phyloP scores from a whole-genome alignment of 2,329 filamentous ascomycete species.

The Plenodomus biglobosus region DNA sequence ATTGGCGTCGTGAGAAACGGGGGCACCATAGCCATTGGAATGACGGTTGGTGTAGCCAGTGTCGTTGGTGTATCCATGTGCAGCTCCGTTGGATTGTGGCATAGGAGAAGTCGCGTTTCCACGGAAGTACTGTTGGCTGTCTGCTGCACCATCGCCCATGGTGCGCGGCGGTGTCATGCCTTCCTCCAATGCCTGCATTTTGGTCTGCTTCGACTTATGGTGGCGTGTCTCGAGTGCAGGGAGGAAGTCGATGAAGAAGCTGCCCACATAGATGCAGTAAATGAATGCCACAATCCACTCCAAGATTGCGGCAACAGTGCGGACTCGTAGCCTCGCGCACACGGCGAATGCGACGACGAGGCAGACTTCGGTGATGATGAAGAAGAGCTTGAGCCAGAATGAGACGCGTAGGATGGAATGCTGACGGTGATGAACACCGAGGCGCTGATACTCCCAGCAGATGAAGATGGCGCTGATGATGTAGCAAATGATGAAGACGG shows the following conservation, averaged over 20 bases:
- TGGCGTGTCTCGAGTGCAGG: constrained; percentile 69
- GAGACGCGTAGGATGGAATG: constrained; percentile 72
- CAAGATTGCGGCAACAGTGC: constrained; percentile 72
- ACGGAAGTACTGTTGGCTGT: constrained; percentile 32
- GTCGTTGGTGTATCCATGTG: constrained; percentile 17
- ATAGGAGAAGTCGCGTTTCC: constrained; percentile 17
- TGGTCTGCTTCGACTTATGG: constrained; percentile 41
- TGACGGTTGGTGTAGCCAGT: constrained; percentile 21
- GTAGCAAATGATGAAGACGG: constrained; percentile 84
- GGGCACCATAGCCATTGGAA: constrained; percentile 15
- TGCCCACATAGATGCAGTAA: constrained; percentile 85
- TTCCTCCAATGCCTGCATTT: constrained; percentile 38
- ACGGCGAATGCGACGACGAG: constrained; percentile 74
- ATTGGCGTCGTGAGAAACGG: constrained; percentile 6
- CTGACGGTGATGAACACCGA: constrained; percentile 77
- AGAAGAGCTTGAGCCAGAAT: constrained; percentile 84
- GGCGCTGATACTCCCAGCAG: constrained; percentile 84
- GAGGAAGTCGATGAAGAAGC: constrained; percentile 83
- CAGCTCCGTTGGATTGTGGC: constrained; percentile 12
- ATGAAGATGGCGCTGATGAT: constrained; percentile 83
- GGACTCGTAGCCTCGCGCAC: constrained; percentile 51
- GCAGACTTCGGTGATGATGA: constrained; percentile 76
- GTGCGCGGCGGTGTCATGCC: constrained; percentile 5
- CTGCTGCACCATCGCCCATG: constrained; percentile 28
- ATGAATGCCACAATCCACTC: constrained; percentile 81